Percentiles rank a stretch among this genome's conserved stretches.
These are phyloP conservation scores for Boletus rubroflammeus DNA, from an alignment of 768 basidiomycete species.

Conservation along the genomic window DNA sequence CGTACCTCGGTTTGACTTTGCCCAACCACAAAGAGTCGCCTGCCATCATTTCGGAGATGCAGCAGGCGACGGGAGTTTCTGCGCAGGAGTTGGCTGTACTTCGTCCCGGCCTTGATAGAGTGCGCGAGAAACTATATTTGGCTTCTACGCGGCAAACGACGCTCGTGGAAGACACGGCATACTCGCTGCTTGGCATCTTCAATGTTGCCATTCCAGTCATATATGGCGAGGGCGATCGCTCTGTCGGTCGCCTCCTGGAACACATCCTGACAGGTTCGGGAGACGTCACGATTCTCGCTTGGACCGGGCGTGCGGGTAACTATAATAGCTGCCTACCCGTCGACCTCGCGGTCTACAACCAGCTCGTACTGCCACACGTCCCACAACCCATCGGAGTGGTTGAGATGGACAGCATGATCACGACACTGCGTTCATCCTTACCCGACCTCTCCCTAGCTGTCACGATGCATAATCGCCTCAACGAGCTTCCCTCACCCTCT, in stretches of 20 bases:
- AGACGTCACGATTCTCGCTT: constrained; percentile 3
- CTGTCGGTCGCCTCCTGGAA: constrained; percentile 7
- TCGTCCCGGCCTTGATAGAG: not conserved
- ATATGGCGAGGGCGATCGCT: constrained; percentile 7
- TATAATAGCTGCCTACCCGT: constrained; percentile 4
- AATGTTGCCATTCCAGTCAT: not conserved
- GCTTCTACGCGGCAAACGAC: constrained; percentile 2
- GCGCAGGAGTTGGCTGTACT: not conserved
- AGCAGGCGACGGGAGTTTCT: not conserved
- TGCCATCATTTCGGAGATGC: not conserved
- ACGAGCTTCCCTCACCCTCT: not conserved
- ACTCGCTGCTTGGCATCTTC: constrained; percentile 11
- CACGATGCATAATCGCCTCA: not conserved
- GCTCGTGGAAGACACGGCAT: constrained; percentile 4
- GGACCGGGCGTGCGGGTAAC: not conserved
- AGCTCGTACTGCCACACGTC: not conserved
- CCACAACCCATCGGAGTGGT: not conserved
- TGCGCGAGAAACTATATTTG: constrained; percentile 10
- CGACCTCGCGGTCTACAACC: constrained; percentile 1
- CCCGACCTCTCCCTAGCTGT: not conserved
- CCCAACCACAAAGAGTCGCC: constrained; percentile 6
- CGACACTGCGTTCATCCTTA: not conserved
- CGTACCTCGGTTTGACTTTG: not conserved
- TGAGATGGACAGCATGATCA: not conserved
- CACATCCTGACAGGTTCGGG: constrained; percentile 1